Conservation (phyloP, 192 early-diverging fungal species). For the Linnemannia exigua region DNA sequence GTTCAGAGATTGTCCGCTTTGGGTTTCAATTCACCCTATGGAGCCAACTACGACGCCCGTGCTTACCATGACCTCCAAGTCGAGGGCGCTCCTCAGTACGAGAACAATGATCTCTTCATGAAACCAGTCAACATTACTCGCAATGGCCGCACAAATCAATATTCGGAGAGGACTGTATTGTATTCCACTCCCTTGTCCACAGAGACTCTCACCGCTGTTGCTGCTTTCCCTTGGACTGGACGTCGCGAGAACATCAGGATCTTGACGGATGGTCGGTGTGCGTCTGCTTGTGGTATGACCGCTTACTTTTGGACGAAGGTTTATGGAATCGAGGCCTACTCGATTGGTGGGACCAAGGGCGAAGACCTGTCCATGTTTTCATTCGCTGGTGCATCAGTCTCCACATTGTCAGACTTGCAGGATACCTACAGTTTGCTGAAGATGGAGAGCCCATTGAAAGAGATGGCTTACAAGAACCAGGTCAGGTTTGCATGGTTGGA, state of each 20-base stretch:
- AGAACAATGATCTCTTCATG: conserved; percentile 1
- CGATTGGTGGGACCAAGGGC: conserved; percentile 16
- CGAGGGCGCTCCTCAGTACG: not conserved
- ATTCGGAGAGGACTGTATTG: conserved; percentile 2
- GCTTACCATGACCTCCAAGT: not conserved
- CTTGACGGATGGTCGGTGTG: conserved; percentile 27
- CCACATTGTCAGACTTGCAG: not conserved
- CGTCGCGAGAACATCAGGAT: conserved; percentile 18
- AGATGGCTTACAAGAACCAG: conserved; percentile 9
- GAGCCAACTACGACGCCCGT: conserved; percentile 7
- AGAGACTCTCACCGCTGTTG: not conserved
- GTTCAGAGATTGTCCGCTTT: not conserved
- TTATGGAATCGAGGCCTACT: conserved; percentile 12
- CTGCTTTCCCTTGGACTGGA: conserved; percentile 20
- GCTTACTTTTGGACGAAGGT: not conserved
- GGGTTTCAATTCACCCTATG: not conserved
- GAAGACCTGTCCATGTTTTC: conserved; percentile 20
- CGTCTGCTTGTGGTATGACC: conserved; percentile 20
- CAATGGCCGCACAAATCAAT: conserved; percentile 10
- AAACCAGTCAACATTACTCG: not conserved
- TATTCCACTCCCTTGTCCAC: not conserved
- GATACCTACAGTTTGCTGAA: not conserved
- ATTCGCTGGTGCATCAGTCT: conserved; percentile 25
- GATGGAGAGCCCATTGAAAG: not conserved
- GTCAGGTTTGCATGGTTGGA: conserved; percentile 16